A percentile compares a stretch with the other conserved stretches of the same genome.
phyloP scores from a whole-genome alignment of 805 yeast genomes.

The Zygotorulaspora sp. region DNA sequence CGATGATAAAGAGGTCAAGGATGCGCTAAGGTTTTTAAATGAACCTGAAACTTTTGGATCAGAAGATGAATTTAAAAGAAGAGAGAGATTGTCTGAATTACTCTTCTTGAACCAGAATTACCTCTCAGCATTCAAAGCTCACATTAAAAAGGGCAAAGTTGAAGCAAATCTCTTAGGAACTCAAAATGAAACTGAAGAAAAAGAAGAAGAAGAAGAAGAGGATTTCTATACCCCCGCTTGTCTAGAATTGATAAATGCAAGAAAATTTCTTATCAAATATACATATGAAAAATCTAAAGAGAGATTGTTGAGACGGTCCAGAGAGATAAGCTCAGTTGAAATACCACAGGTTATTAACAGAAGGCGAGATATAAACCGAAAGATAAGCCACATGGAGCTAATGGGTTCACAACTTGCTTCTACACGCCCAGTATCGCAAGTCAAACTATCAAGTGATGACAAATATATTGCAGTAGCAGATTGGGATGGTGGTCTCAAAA shows the following conservation, averaged over 20 bases:
- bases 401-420: slow-evolving; percentile 69
- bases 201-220: slow-evolving; percentile 56
- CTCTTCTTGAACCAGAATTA: slow-evolving; percentile 36
- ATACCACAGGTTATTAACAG: slow-evolving; percentile 41
- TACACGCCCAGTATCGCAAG: slow-evolving; percentile 61
- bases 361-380: slow-evolving; percentile 42
- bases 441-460: slow-evolving; percentile 42
- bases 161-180: too few relatives aligned
- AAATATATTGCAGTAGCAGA: slow-evolving; percentile 58
- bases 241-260: slow-evolving; percentile 45
- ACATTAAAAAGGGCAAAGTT: slow-evolving; percentile 6
- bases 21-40: slow-evolving; percentile 43
- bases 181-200: slow-evolving; percentile 22
- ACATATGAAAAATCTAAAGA: slow-evolving; percentile 46
- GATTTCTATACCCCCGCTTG: slow-evolving; percentile 84
- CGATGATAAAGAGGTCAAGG: slow-evolving; percentile 58
- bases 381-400: slow-evolving; percentile 39
- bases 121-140: slow-evolving; percentile 14
- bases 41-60: slow-evolving; percentile 55
- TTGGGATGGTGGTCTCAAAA: slow-evolving; percentile 72
- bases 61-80: slow-evolving; percentile 57
- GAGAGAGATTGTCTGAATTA: slow-evolving; percentile 52
- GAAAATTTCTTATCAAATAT: slow-evolving; percentile 47
- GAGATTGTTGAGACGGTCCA: slow-evolving; percentile 39
- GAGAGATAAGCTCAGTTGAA: slow-evolving; percentile 33